Evolutionary conservation across 208 protist species (phyloP).

Genomic region (Trypanosoma brucei): DNA sequence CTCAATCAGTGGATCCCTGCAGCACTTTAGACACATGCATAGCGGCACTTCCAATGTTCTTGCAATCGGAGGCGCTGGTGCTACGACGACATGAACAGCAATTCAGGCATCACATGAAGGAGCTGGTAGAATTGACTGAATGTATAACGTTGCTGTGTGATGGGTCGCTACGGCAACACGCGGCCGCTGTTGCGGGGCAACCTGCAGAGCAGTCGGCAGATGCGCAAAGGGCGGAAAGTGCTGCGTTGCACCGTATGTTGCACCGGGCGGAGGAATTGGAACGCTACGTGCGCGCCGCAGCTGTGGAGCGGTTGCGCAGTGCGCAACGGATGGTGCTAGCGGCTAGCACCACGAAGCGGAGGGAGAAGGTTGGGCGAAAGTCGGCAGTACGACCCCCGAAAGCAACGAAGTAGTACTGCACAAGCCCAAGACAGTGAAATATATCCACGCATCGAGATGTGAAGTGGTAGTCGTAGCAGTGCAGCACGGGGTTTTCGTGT

Average conservation of each 20-base stretch:
- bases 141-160: constrained; percentile 27
- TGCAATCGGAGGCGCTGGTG: constrained; percentile 59
- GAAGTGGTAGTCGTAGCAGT: too few relatives aligned
- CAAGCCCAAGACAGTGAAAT: neutral
- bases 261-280: constrained; percentile 18
- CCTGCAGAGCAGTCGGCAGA: neutral
- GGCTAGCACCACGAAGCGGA: constrained; percentile 2
- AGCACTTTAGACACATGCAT: constrained; percentile 12
- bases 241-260: constrained; percentile 11
- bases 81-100: constrained; percentile 59
- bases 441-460: too few relatives aligned
- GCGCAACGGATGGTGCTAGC: constrained; percentile 22
- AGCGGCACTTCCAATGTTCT: constrained; percentile 71
- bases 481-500: too few relatives aligned
- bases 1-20: neutral
- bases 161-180: constrained; percentile 4
- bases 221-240: constrained; percentile 6
- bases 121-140: constrained; percentile 63
- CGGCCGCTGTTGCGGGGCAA: neutral
- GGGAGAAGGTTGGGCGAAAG: neutral
- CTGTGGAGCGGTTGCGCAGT: constrained; percentile 18
- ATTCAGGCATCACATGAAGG: constrained; percentile 50
- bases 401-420: neutral
- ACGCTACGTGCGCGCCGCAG: constrained; percentile 9
- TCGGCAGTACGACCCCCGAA: neutral